Conservation (phyloP, 495 filamentous ascomycete genomes). For the Penicillium paradoxum region DNA sequence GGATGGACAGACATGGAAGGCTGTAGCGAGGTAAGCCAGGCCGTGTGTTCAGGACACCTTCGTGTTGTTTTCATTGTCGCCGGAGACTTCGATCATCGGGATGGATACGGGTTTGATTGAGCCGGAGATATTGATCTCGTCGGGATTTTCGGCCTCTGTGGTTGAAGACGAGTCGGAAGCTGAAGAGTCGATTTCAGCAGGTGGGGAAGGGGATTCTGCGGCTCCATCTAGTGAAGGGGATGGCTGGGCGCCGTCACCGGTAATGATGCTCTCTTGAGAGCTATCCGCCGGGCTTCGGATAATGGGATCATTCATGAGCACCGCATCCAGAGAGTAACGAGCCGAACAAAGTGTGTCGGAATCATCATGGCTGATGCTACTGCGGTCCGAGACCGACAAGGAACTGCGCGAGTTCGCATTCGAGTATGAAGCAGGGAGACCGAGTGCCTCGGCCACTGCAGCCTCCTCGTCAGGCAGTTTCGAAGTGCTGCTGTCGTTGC, state of each 20-base stretch:
- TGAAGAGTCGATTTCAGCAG: slow-evolving; percentile 5
- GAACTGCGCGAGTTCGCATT: slow-evolving; percentile 38
- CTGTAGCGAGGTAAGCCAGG: neutral
- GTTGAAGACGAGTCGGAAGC: neutral
- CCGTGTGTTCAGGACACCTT: slow-evolving; percentile 3
- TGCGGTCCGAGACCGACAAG: slow-evolving; percentile 46
- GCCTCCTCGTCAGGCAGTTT: slow-evolving; percentile 59
- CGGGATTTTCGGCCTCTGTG: slow-evolving; percentile 1
- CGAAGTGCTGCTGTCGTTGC: slow-evolving; percentile 33
- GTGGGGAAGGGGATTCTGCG: neutral
- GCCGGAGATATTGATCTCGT: neutral
- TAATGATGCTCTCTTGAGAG: slow-evolving; percentile 36
- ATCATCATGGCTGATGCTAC: slow-evolving; percentile 35
- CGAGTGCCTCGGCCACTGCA: slow-evolving; percentile 65
- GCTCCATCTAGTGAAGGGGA: slow-evolving; percentile 7
- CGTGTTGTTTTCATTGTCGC: slow-evolving; percentile 9
- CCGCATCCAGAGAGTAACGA: slow-evolving; percentile 26
- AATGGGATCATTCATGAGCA: slow-evolving; percentile 27
- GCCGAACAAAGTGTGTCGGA: slow-evolving; percentile 23
- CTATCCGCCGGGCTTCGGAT: slow-evolving; percentile 28
- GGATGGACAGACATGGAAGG: too few relatives aligned
- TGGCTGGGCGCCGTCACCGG: slow-evolving; percentile 11
- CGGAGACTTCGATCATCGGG: slow-evolving; percentile 22
- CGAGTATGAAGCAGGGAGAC: slow-evolving; percentile 47
- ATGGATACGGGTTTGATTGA: slow-evolving; percentile 12